Conservation (phyloP, 2,329 filamentous ascomycete species). For the Alternaria alternata region DNA sequence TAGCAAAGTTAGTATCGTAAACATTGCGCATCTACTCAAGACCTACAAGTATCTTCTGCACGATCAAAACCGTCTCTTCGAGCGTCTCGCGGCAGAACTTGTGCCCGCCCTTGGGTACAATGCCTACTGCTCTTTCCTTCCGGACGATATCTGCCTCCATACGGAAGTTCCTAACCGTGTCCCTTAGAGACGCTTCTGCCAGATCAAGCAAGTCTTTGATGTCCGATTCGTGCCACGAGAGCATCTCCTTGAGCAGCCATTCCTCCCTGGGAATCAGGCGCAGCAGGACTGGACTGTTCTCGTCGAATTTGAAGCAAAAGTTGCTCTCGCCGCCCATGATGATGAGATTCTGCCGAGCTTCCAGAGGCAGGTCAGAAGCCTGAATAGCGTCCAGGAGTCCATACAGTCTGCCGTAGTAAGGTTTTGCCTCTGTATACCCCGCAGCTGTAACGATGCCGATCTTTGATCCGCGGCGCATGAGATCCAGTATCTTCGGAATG, state of each 20-base stretch:
- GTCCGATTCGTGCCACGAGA: constrained; percentile 76
- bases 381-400: constrained; percentile 84
- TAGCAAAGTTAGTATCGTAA: constrained; percentile 26
- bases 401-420: constrained; percentile 86
- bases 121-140: constrained; percentile 75
- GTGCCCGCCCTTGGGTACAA: constrained; percentile 64
- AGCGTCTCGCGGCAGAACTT: constrained; percentile 86
- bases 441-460: constrained; percentile 97
- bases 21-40: not conserved
- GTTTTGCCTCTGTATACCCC: constrained; percentile 86
- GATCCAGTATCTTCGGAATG: constrained; percentile 71
- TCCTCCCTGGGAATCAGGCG: constrained; percentile 68
- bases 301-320: constrained; percentile 85
- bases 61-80: constrained; percentile 93
- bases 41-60: constrained; percentile 79
- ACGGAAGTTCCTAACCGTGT: constrained; percentile 80
- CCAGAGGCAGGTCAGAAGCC: constrained; percentile 67
- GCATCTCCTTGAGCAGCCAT: constrained; percentile 83
- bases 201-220: constrained; percentile 85
- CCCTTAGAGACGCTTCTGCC: constrained; percentile 81
- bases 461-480: constrained; percentile 79
- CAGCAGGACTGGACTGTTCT: constrained; percentile 71
- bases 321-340: constrained; percentile 97
- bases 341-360: constrained; percentile 79
- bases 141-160: constrained; percentile 82